Conservation (phyloP, 2,329 filamentous ascomycete genomes). For the Elsinoe batatas region DNA sequence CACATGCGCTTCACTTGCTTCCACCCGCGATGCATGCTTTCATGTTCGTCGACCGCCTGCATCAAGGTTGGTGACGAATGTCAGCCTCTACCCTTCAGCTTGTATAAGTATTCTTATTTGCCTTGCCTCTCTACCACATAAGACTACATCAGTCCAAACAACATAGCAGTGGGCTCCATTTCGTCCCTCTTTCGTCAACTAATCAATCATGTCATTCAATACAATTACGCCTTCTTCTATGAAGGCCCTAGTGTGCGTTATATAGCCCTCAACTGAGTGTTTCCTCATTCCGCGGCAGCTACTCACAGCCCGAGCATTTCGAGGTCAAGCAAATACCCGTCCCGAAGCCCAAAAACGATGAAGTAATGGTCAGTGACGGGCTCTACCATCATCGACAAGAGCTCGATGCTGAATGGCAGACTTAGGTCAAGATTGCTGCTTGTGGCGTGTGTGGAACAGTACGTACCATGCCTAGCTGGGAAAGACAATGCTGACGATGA, state of each 20-base stretch:
- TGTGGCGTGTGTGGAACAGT: slow-evolving; percentile 15
- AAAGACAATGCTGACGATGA: background rate
- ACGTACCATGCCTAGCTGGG: background rate
- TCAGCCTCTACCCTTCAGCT: no score
- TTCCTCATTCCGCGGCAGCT: background rate
- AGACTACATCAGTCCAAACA: no score
- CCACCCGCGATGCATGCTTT: no score
- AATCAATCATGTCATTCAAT: background rate
- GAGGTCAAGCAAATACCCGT: slow-evolving; percentile 2
- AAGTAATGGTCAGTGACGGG: slow-evolving; percentile 1
- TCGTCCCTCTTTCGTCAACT: no score
- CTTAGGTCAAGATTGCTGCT: slow-evolving; percentile 13
- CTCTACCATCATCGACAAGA: background rate
- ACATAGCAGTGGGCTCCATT: no score
- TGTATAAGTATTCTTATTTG: no score
- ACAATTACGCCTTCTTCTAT: background rate
- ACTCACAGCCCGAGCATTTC: slow-evolving; percentile 2
- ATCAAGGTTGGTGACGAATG: no score
- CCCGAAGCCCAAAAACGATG: background rate
- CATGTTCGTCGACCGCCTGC: no score
- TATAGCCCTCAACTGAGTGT: no score
- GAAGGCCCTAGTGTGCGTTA: background rate
- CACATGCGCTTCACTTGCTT: no score
- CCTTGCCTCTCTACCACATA: no score
- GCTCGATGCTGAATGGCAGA: background rate